Percentiles rank a stretch among this genome's conserved stretches.
Conservation (phyloP, 441 rosid species). For the Rhodomyrtus psidioides region DNA sequence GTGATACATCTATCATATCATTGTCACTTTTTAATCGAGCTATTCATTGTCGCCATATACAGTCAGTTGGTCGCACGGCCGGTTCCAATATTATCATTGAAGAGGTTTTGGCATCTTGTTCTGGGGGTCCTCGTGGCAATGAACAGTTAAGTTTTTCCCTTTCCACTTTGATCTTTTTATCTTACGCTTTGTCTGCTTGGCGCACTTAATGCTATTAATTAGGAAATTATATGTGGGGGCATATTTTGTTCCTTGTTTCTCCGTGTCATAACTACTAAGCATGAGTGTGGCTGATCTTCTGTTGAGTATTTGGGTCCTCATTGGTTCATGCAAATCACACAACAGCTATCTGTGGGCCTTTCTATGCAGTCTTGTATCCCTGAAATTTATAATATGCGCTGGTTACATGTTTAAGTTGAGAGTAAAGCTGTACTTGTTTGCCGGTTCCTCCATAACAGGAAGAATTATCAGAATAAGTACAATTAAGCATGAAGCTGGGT, state of each 20-base stretch:
- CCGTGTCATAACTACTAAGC: neutral
- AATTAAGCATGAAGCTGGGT: neutral
- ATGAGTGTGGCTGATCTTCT: neutral
- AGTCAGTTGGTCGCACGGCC: constrained; percentile 57
- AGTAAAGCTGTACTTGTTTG: neutral
- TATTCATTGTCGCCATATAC: constrained; percentile 15
- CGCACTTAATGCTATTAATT: neutral
- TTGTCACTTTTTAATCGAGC: neutral
- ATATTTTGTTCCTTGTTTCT: neutral
- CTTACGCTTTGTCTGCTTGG: neutral
- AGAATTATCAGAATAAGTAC: neutral
- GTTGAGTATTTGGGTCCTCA: neutral
- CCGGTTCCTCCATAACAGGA: neutral
- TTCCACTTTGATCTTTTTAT: neutral
- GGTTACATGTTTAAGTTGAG: neutral
- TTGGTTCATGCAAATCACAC: neutral
- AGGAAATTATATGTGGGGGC: neutral
- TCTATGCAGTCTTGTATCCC: neutral
- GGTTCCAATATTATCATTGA: constrained; percentile 58
- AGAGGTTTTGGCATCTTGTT: constrained; percentile 71
- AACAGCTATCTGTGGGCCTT: neutral
- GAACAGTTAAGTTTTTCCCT: constrained; percentile 56
- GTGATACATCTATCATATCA: neutral
- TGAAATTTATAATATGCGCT: neutral
- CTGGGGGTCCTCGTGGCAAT: constrained; percentile 69